These are phyloP conservation scores for Fraxinus greggii DNA, from an alignment of 305 asterid genomes.

Conservation along the genomic window DNA sequence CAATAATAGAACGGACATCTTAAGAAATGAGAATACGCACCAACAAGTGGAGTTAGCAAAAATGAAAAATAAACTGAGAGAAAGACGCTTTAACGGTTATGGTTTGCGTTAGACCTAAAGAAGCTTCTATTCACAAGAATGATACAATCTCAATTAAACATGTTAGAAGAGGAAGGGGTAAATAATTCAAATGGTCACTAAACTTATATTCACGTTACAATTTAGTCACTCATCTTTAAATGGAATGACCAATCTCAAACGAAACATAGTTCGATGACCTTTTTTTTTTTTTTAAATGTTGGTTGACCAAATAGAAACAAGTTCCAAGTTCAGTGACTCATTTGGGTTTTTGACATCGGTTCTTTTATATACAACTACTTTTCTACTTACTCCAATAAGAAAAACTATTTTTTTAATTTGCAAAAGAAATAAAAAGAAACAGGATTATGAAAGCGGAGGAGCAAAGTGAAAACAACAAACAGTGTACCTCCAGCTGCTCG, in stretches of 20 bases:
- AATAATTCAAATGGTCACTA: not conserved
- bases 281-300: not conserved
- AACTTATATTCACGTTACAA: not conserved
- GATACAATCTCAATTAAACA: not conserved
- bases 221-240: not conserved
- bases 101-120: not conserved
- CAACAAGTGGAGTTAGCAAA: not conserved
- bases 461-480: not conserved
- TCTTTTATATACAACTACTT: not conserved
- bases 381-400: not conserved
- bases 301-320: not conserved
- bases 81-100: not conserved
- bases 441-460: not conserved
- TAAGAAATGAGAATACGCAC: not conserved
- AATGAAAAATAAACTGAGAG: not conserved
- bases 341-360: not conserved
- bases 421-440: too few relatives aligned
- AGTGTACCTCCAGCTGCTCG: slow-evolving; percentile 89
- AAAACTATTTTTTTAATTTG: not conserved
- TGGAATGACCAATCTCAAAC: not conserved
- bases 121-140: not conserved
- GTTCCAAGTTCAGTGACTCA: not conserved
- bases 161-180: not conserved
- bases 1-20: not conserved
- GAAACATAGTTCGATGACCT: not conserved